Conservation (phyloP, 306 rosid species). For the Cajanus cajan region DNA sequence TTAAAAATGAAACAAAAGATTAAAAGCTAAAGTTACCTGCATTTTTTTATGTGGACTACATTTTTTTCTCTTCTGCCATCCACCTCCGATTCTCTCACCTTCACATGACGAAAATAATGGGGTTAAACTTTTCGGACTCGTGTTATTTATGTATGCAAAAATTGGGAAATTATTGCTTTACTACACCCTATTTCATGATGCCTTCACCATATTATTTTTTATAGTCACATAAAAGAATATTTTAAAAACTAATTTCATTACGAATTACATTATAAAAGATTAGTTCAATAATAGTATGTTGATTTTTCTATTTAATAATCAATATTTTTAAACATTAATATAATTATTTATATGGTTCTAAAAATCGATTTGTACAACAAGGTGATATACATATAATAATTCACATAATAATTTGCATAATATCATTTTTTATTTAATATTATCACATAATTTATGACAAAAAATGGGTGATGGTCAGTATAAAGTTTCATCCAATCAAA, state of each 20-base stretch:
- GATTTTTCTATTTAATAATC: too few relatives aligned
- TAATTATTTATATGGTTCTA: too few relatives aligned
- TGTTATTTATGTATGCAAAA: not conserved
- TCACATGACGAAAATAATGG: slow-evolving; percentile 31
- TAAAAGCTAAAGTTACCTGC: slow-evolving; percentile 58
- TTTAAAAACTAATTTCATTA: too few relatives aligned
- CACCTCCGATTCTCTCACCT: slow-evolving; percentile 81
- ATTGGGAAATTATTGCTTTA: not conserved
- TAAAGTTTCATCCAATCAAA: too few relatives aligned
- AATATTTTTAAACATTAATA: too few relatives aligned
- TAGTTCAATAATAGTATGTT: not conserved
- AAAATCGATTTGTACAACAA: too few relatives aligned
- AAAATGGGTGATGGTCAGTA: too few relatives aligned
- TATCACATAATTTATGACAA: too few relatives aligned
- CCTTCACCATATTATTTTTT: not conserved
- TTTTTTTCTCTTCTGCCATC: slow-evolving; percentile 74
- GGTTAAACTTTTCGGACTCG: slow-evolving; percentile 16
- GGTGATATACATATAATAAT: too few relatives aligned
- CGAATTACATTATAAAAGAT: not conserved
- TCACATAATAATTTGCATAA: too few relatives aligned
- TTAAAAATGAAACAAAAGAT: not conserved
- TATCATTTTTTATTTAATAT: too few relatives aligned
- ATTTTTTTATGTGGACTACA: slow-evolving; percentile 70
- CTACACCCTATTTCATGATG: not conserved
- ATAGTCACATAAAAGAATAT: too few relatives aligned